Percentiles rank a stretch among this genome's conserved stretches.
Evolutionary conservation across 176 grass and related monocot genomes (phyloP).

Genomic region (Carex parvula): DNA sequence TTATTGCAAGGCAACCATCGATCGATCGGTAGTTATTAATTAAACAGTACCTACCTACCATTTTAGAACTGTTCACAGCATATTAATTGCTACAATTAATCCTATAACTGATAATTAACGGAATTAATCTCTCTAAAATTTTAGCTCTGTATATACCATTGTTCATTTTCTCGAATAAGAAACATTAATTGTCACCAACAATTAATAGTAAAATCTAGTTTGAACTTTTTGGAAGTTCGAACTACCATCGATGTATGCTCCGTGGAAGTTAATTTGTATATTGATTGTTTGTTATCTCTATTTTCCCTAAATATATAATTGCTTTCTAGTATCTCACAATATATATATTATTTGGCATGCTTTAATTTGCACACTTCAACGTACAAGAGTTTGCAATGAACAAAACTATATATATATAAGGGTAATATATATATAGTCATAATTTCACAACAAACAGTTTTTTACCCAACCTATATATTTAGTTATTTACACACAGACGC

Average conservation of each 20-base stretch:
- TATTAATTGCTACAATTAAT: not conserved
- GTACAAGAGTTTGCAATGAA: not conserved
- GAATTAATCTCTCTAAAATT: not conserved
- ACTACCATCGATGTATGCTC: not conserved
- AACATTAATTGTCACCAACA: constrained; percentile 3
- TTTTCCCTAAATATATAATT: not conserved
- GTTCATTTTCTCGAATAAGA: not conserved
- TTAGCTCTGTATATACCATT: not conserved
- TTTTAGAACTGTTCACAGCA: not conserved
- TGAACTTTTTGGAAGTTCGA: constrained; percentile 16
- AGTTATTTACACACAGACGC: not conserved
- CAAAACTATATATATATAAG: not conserved
- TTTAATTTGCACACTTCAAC: not conserved
- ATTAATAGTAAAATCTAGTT: constrained; percentile 23
- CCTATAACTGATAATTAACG: not conserved
- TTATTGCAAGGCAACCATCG: not conserved
- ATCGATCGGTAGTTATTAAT: constrained; percentile 1
- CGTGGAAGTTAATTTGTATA: not conserved
- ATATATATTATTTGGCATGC: not conserved
- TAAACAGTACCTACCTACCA: constrained; percentile 11
- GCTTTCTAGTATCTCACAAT: not conserved
- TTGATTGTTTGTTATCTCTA: not conserved
- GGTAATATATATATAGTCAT: constrained; percentile 6
- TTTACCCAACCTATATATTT: constrained; percentile 5
- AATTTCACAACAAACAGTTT: not conserved